Conservation (phyloP, 129 eudicot species). For the Mikania micrantha region DNA sequence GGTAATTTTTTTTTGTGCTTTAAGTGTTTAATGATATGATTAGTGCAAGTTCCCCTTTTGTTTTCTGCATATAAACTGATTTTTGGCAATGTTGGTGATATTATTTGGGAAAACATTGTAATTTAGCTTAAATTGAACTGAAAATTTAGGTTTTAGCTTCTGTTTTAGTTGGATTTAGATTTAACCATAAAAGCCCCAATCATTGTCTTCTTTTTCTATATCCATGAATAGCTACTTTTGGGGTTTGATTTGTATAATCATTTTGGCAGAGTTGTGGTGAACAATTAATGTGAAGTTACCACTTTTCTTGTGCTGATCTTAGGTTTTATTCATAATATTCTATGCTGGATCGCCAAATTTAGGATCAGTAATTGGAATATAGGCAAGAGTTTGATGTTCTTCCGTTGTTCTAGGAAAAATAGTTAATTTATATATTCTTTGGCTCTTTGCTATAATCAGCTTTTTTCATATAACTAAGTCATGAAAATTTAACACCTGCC, state of each 20-base stretch:
- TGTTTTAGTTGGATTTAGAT: constrained; percentile 1
- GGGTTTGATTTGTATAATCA: not conserved
- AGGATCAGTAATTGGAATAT: not conserved
- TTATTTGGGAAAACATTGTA: not conserved
- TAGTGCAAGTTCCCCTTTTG: not conserved
- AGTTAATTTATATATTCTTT: not conserved
- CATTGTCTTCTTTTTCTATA: not conserved
- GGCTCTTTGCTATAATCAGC: not conserved
- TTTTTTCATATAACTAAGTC: not conserved
- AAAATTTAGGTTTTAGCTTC: constrained; percentile 4
- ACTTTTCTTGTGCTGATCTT: not conserved
- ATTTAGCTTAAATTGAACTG: not conserved
- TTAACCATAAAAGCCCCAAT: not conserved
- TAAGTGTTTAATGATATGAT: too few species aligned
- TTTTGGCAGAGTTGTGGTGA: not conserved
- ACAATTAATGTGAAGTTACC: too few species aligned
- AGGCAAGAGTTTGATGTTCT: not conserved
- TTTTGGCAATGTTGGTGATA: not conserved
- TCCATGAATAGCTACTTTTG: not conserved
- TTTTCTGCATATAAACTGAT: constrained; percentile 1
- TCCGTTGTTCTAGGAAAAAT: not conserved
- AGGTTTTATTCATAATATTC: constrained; percentile 5
- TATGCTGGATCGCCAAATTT: not conserved
- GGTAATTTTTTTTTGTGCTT: constrained; percentile 17
- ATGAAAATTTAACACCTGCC: not conserved